Evolutionary conservation across 192 early-diverging fungal species (phyloP).

Genomic region (Thamnidium elegans): DNA sequence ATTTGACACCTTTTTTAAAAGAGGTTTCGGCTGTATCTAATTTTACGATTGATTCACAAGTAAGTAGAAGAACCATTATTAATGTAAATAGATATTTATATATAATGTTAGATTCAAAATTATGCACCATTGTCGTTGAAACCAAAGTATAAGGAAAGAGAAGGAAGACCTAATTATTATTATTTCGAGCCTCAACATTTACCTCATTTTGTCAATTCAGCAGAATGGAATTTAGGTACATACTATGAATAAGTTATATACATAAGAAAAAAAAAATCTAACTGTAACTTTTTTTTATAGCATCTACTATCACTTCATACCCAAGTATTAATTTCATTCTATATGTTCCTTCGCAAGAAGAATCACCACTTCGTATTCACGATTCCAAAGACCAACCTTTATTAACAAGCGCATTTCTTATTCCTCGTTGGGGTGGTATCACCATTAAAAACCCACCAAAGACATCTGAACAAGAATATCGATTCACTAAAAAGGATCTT

Average conservation of each 20-base stretch:
- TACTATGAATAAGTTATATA: not conserved
- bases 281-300: conserved; percentile 36
- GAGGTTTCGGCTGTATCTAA: conserved; percentile 63
- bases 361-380: conserved; percentile 71
- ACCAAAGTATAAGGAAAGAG: conserved; percentile 52
- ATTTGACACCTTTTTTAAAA: conserved; percentile 73
- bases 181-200: conserved; percentile 69
- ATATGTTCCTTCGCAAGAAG: conserved; percentile 70
- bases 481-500: conserved; percentile 51
- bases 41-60: conserved; percentile 79
- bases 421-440: conserved; percentile 96
- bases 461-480: conserved; percentile 12
- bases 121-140: conserved; percentile 74
- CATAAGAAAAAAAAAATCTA: not conserved
- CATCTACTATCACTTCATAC: conserved; percentile 76
- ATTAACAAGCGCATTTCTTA: conserved; percentile 78
- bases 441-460: conserved; percentile 63
- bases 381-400: conserved; percentile 50
- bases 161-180: conserved; percentile 38
- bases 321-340: conserved; percentile 90
- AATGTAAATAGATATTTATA: not conserved
- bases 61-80: not conserved
- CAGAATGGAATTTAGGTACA: conserved; percentile 91
- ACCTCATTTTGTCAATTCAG: conserved; percentile 91
- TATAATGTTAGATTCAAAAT: conserved; percentile 56